Base-by-base conservation (phyloP, 352 stramenopile species). In the Pythium graminicola region DNA sequence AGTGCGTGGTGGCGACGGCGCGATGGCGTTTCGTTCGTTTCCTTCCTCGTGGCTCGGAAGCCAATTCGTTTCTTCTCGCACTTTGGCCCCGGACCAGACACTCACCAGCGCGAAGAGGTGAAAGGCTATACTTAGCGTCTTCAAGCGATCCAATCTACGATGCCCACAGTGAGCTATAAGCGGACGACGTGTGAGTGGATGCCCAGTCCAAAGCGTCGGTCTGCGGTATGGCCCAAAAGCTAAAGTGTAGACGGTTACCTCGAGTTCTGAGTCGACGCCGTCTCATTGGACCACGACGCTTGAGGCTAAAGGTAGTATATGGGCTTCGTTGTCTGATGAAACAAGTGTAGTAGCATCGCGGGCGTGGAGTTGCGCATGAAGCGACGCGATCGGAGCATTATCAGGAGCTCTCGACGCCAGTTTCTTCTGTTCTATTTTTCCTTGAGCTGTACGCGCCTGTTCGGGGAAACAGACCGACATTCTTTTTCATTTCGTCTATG, bases 21-120 rank as follows among this genome's bases (percentile, higher is more conserved):
- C 29, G 38, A 19, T 40, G 41, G 19, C 29, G 33, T 47, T 55
- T 48, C 57, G 57, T 65, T 43, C 51, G 51, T 65, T 65, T 41
- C 43, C 33, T 29, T 41, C 50, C 32, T 17, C 44, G 28, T 8
- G 27, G n/a, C 38, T 45, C 29, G 26, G 29, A 17, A 52, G 54
- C 58, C 23, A 66, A 66, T 61, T 66, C 51, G 58, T 66, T 66
- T 66, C 58, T 66, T 61, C 22, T 35, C 46, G n/a, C n/a, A n/a
- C n/a, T n/a, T n/a, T n/a, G n/a, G n/a, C n/a, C n/a, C n/a, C n/a
- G n/a, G n/a, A n/a, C n/a, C n/a, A n/a, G n/a, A n/a, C n/a, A n/a
- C n/a, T n/a, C n/a, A n/a, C n/a, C n/a, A n/a, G n/a, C n/a, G n/a
- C n/a, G n/a, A n/a, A n/a, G n/a, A n/a, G n/a, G n/a, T n/a, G n/a